Evolutionary conservation across 2,329 filamentous ascomycete genomes (phyloP).

Genomic region (Tolypocladium inflatum): DNA sequence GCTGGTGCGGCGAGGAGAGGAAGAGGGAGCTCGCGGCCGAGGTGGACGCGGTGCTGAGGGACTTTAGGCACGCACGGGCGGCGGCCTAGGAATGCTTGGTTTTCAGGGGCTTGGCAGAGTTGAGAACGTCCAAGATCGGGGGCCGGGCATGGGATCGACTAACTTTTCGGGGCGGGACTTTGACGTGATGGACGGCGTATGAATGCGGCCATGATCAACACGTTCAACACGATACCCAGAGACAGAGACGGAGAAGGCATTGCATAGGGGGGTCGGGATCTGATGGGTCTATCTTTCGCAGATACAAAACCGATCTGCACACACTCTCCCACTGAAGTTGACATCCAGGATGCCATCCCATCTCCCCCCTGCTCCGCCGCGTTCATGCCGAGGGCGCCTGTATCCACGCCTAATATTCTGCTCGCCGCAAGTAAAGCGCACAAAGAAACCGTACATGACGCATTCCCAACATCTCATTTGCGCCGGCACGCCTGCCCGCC

Average conservation of each 20-base stretch:
- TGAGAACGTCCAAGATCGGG: background rate
- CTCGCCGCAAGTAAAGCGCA: background rate
- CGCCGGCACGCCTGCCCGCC: background rate
- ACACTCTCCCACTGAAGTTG: background rate
- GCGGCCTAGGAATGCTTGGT: background rate
- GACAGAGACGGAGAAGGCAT: background rate
- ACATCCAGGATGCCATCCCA: background rate
- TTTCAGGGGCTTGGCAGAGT: background rate
- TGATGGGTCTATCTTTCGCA: background rate
- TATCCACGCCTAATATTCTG: background rate
- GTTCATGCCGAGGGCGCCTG: background rate
- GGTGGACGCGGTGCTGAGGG: background rate
- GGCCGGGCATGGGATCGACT: background rate
- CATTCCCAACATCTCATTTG: background rate
- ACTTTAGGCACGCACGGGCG: background rate
- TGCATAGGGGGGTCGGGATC: background rate
- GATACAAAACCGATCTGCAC: background rate
- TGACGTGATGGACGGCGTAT: background rate
- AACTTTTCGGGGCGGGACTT: background rate
- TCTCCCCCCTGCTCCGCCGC: background rate
- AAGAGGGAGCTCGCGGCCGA: constrained; percentile 28
- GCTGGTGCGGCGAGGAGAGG: constrained; percentile 57
- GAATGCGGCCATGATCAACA: background rate
- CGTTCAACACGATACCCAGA: background rate
- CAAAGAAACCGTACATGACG: background rate